Percentiles rank a stretch among this genome's conserved stretches.
Conservation (phyloP, 1,284 basidiomycete species). For the Ganoderma meredithae region DNA sequence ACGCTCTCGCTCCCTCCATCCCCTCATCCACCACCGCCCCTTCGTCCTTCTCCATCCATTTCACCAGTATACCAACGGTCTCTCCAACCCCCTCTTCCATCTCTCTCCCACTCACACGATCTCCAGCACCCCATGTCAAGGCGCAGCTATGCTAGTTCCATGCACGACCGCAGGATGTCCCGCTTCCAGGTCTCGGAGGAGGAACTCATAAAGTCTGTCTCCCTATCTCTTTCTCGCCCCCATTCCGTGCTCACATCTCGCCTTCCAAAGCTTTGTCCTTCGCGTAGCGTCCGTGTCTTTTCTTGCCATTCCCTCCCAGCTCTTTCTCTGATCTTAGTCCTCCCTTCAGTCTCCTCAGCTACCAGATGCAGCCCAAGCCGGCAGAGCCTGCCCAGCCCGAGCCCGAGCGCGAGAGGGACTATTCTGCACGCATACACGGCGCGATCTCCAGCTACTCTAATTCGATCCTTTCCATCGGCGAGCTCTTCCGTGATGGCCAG, state of each 20-base stretch:
- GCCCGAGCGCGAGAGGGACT: conserved; percentile 61
- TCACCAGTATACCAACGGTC: conserved; percentile 3
- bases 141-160: conserved; percentile 72
- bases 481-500: conserved; percentile 80
- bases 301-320: conserved; percentile 13
- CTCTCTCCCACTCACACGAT: not conserved
- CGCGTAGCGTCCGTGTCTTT: conserved; percentile 72
- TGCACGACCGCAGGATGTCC: conserved; percentile 72
- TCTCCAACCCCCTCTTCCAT: not conserved
- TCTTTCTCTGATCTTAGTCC: conserved; percentile 22
- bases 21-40: not conserved
- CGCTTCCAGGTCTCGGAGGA: conserved; percentile 82
- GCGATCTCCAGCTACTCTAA: conserved; percentile 79
- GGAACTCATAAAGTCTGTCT: conserved; percentile 79
- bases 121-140: conserved; percentile 55
- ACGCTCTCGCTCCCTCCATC: not conserved
- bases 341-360: conserved; percentile 63
- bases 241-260: conserved; percentile 17
- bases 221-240: conserved; percentile 17
- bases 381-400: conserved; percentile 47
- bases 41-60: conserved; percentile 7
- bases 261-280: conserved; percentile 67
- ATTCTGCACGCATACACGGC: conserved; percentile 68
- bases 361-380: conserved; percentile 72
- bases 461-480: conserved; percentile 80